A percentile compares a stretch with the other conserved stretches of the same genome.
These are phyloP conservation scores for Jacaranda copaia DNA, from an alignment of 257 asterid species.

Conservation along the genomic window DNA sequence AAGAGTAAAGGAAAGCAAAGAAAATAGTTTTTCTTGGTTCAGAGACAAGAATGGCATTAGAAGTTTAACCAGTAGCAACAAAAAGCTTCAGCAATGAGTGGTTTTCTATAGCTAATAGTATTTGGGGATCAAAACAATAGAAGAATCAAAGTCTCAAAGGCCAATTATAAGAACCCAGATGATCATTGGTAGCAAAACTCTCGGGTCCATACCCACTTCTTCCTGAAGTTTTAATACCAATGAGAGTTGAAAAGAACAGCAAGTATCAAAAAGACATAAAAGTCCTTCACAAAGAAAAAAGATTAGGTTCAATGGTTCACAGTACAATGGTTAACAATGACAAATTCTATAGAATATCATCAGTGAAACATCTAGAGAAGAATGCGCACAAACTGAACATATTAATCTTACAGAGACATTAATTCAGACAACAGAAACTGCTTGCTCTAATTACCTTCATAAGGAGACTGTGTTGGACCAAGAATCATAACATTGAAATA, in stretches of 20 bases:
- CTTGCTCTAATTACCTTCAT: conserved; percentile 70
- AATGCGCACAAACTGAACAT: neutral
- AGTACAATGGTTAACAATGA: neutral
- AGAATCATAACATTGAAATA: conserved; percentile 99
- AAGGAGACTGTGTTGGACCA: conserved; percentile 98
- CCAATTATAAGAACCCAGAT: neutral
- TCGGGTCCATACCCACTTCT: conserved; percentile 3
- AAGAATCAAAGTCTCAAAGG: neutral
- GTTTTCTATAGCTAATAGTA: neutral
- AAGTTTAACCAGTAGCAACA: neutral
- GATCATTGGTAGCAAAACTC: neutral
- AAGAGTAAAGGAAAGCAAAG: neutral
- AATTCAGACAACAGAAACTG: conserved; percentile 5
- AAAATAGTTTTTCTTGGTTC: neutral
- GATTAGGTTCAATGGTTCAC: neutral
- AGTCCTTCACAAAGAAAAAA: neutral
- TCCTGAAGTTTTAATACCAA: neutral
- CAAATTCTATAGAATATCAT: conserved; percentile 18
- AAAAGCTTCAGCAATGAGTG: conserved; percentile 17
- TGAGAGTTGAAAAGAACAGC: neutral
- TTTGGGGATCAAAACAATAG: neutral
- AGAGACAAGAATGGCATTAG: neutral
- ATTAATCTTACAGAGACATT: neutral
- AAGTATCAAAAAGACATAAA: neutral
- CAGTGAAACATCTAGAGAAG: neutral